Conservation (phyloP, 306 rosid genomes). For the Abrus pulchellus region DNA sequence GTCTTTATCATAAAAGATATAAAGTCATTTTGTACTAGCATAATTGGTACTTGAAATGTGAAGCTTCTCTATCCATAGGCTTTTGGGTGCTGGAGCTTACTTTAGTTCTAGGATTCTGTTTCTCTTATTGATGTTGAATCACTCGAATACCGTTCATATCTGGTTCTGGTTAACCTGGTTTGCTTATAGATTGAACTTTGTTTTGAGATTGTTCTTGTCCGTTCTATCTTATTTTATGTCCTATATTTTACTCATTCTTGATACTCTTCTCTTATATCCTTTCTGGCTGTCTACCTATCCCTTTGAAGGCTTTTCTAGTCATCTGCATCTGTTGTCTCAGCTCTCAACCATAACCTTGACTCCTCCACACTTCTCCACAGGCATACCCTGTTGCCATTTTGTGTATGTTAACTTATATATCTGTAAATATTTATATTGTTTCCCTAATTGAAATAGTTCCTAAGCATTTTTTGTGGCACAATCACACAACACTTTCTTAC, state of each 20-base stretch:
- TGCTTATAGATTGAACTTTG: background rate
- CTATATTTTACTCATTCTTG: background rate
- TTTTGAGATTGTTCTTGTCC: background rate
- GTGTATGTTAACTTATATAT: background rate
- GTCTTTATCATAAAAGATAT: background rate
- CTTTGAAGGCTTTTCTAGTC: slow-evolving; percentile 12
- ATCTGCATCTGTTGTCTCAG: background rate
- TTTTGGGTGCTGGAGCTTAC: slow-evolving; percentile 12
- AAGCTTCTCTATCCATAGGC: slow-evolving; percentile 1
- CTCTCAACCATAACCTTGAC: background rate
- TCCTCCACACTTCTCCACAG: background rate
- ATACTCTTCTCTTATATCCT: background rate
- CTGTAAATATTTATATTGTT: slow-evolving; percentile 16
- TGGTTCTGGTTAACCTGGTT: slow-evolving; percentile 18
- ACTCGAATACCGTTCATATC: slow-evolving; percentile 10
- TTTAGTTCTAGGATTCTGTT: background rate
- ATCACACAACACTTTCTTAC: slow-evolving; percentile 18
- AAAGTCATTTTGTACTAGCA: background rate
- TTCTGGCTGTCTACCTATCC: background rate
- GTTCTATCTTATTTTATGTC: slow-evolving; percentile 9
- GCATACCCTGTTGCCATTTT: background rate
- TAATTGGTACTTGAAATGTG: background rate
- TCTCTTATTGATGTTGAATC: background rate
- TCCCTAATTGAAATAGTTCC: background rate
- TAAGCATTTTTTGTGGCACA: slow-evolving; percentile 2